A percentile compares a stretch with the other conserved stretches of the same genome.
phyloP scores from a whole-genome alignment of 176 grass and related monocot species.

The Luzula sylvatica region DNA sequence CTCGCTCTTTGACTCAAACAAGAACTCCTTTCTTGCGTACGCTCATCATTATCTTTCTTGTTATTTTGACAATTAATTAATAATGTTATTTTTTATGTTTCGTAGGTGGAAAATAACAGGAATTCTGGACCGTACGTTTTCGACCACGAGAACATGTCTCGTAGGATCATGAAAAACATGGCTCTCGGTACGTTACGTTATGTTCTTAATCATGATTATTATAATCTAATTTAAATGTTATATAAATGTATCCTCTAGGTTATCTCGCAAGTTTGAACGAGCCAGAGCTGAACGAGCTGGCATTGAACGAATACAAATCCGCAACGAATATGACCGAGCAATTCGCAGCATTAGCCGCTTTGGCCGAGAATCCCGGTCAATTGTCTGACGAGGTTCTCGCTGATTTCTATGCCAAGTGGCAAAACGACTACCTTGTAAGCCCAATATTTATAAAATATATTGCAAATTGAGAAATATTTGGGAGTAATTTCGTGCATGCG shows the following conservation, averaged over 20 bases:
- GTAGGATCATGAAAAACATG: conserved; percentile 74
- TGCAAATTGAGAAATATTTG: too few species aligned
- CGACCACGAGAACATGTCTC: conserved; percentile 67
- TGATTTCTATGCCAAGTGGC: conserved; percentile 87
- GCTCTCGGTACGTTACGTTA: conserved; percentile 88
- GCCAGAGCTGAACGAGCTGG: conserved; percentile 58
- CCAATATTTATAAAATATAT: conserved; percentile 13
- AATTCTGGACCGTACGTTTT: conserved; percentile 67
- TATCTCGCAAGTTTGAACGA: conserved; percentile 83
- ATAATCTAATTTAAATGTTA: conserved; percentile 25
- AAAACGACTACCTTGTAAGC: conserved; percentile 87
- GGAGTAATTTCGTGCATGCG: too few species aligned
- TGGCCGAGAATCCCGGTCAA: conserved; percentile 90
- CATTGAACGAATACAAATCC: conserved; percentile 69
- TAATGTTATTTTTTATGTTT: too few species aligned
- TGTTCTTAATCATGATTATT: conserved; percentile 12
- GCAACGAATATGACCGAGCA: conserved; percentile 95
- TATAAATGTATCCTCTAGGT: conserved; percentile 30
- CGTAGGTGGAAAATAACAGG: conserved; percentile 56
- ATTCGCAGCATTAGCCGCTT: conserved; percentile 87
- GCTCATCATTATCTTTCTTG: too few species aligned
- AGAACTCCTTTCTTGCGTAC: conserved; percentile 60
- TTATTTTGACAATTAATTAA: too few species aligned
- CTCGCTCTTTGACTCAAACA: conserved; percentile 65
- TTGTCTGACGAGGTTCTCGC: conserved; percentile 71